A percentile compares a stretch with the other conserved stretches of the same genome.
Evolutionary conservation across 805 yeast species (phyloP).

Genomic region (Starmera quercuum): DNA sequence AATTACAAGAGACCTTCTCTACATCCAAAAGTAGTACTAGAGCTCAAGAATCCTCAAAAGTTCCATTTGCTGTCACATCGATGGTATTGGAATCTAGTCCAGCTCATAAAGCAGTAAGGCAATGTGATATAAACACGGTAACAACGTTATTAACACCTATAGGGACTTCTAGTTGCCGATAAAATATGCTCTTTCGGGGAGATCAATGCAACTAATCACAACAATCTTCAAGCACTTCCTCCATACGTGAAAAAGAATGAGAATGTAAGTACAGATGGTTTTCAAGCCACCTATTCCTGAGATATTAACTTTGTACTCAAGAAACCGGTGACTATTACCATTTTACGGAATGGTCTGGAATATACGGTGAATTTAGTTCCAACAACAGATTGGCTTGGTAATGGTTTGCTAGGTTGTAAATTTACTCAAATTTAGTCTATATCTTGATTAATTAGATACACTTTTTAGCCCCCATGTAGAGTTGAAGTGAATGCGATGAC

Average conservation of each 20-base stretch:
- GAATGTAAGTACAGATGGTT: constrained; percentile 19
- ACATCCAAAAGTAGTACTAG: background rate
- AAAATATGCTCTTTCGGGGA: constrained; percentile 44
- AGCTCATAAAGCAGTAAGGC: constrained; percentile 33
- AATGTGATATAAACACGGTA: background rate
- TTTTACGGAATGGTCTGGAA: constrained; percentile 24
- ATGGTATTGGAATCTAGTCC: constrained; percentile 50
- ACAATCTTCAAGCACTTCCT: constrained; percentile 38
- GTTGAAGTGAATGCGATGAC: constrained; percentile 85
- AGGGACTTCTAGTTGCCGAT: constrained; percentile 53
- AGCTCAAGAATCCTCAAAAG: background rate
- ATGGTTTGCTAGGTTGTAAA: constrained; percentile 64
- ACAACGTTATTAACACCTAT: constrained; percentile 4
- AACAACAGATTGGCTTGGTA: constrained; percentile 50
- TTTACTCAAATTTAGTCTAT: constrained; percentile 31
- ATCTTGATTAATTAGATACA: background rate
- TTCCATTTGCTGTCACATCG: constrained; percentile 51
- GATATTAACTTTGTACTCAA: constrained; percentile 1
- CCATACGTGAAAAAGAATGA: constrained; percentile 32
- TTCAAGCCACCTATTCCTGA: background rate
- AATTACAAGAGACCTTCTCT: constrained; percentile 37
- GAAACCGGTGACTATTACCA: constrained; percentile 14
- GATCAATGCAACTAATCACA: constrained; percentile 49
- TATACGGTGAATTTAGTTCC: constrained; percentile 35
- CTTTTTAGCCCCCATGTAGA: constrained; percentile 76